phyloP scores from a whole-genome alignment of 371 early-diverging fungal genomes.

The Saksenaea vasiformis region DNA sequence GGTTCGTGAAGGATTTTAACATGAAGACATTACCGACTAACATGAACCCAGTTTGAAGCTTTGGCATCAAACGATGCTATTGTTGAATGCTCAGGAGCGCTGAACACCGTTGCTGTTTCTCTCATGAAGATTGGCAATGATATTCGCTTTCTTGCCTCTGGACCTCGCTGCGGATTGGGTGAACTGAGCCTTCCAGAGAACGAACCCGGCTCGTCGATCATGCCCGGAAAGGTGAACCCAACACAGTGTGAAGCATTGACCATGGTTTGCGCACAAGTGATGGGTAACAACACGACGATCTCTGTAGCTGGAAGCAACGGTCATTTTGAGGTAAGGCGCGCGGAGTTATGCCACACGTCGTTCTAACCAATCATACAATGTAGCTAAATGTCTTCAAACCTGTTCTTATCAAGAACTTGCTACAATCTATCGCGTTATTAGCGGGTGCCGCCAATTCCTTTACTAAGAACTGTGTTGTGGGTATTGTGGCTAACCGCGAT shows the following conservation, averaged over 20 bases:
- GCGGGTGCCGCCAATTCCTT: slow-evolving; percentile 87
- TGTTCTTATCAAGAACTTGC: slow-evolving; percentile 91
- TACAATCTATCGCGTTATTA: slow-evolving; percentile 86
- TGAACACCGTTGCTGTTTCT: slow-evolving; percentile 93
- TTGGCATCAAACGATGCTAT: slow-evolving; percentile 96
- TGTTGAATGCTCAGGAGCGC: slow-evolving; percentile 91
- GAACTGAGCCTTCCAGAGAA: slow-evolving; percentile 94
- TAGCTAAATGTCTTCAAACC: slow-evolving; percentile 97
- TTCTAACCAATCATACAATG: not conserved
- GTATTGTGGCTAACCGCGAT: slow-evolving; percentile 88
- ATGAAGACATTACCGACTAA: not conserved
- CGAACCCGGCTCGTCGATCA: slow-evolving; percentile 97
- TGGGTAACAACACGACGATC: slow-evolving; percentile 94
- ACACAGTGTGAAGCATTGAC: slow-evolving; percentile 98
- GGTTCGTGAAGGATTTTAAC: slow-evolving; percentile 22
- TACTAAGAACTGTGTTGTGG: slow-evolving; percentile 89
- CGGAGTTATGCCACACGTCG: not conserved
- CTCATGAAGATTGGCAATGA: slow-evolving; percentile 98
- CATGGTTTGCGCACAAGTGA: slow-evolving; percentile 97
- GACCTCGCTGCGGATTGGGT: slow-evolving; percentile 96
- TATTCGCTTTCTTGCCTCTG: slow-evolving; percentile 92
- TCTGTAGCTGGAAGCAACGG: slow-evolving; percentile 91
- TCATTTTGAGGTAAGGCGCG: slow-evolving; percentile 80
- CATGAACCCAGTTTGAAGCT: slow-evolving; percentile 80
- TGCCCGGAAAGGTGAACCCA: slow-evolving; percentile 97